phyloP scores from a whole-genome alignment of 208 protist genomes.

The Acanthamoeba royreba region DNA sequence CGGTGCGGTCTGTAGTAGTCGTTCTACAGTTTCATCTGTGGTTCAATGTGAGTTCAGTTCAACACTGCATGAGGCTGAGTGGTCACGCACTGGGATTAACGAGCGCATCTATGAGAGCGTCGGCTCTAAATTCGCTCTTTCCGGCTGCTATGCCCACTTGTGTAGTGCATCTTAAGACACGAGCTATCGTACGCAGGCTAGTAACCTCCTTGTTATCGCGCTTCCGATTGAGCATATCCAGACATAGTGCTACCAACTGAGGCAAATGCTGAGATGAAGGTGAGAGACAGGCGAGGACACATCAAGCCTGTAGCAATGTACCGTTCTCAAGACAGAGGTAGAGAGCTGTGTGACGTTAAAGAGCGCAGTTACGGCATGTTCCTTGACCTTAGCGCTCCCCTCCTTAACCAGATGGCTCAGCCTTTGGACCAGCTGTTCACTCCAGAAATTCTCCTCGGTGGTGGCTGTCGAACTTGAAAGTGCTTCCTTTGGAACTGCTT shows the following conservation, averaged over 20 bases:
- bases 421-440: background rate
- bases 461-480: no score
- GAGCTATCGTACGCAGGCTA: background rate
- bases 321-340: background rate
- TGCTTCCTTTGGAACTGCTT: no score
- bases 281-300: background rate
- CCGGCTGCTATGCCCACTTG: background rate
- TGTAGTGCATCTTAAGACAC: background rate
- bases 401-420: background rate
- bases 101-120: background rate
- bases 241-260: background rate
- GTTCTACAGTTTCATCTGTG: background rate
- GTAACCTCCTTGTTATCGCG: background rate
- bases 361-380: background rate
- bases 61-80: background rate
- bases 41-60: background rate
- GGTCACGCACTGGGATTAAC: background rate
- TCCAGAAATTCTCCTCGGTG: background rate
- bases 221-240: background rate
- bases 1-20: background rate
- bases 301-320: background rate
- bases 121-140: background rate
- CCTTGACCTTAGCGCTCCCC: background rate
- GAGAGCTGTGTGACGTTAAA: slow-evolving; percentile 23
- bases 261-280: background rate